Evolutionary conservation across 176 grass and related monocot genomes (phyloP).

Genomic region (Guadua angustifolia): DNA sequence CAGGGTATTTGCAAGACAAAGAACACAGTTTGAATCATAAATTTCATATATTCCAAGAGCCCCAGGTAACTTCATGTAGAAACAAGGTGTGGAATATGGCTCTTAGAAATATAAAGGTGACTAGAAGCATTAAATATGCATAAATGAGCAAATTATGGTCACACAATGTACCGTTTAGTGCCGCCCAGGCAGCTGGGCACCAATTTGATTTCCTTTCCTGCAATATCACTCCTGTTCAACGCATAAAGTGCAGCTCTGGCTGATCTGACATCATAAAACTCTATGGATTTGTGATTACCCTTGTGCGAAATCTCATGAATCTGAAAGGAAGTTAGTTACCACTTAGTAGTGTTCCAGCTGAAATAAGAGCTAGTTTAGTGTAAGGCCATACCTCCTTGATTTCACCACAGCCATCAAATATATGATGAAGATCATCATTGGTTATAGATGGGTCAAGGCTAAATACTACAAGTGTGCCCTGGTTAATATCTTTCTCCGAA

Average conservation of each 20-base stretch:
- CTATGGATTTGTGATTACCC: constrained; percentile 64
- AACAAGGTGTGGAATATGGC: background rate
- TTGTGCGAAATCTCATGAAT: constrained; percentile 68
- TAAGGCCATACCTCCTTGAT: constrained; percentile 71
- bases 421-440: constrained; percentile 78
- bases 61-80: background rate
- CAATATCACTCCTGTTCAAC: constrained; percentile 69
- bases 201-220: constrained; percentile 77
- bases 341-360: constrained; percentile 21
- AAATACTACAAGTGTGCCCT: constrained; percentile 68
- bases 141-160: background rate
- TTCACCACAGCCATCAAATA: constrained; percentile 88
- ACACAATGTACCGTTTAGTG: constrained; percentile 54
- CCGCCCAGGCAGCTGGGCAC: constrained; percentile 60
- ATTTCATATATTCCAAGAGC: constrained; percentile 4
- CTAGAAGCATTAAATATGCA: constrained; percentile 4
- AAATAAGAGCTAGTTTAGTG: constrained; percentile 25
- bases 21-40: background rate
- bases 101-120: background rate
- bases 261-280: constrained; percentile 92
- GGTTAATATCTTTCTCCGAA: constrained; percentile 73
- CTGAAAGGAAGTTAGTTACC: constrained; percentile 57
- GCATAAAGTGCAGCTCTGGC: constrained; percentile 68
- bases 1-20: background rate
- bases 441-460: constrained; percentile 79